Evolutionary conservation across 2,329 filamentous ascomycete genomes (phyloP).

Genomic region (Diplodia sapinea): DNA sequence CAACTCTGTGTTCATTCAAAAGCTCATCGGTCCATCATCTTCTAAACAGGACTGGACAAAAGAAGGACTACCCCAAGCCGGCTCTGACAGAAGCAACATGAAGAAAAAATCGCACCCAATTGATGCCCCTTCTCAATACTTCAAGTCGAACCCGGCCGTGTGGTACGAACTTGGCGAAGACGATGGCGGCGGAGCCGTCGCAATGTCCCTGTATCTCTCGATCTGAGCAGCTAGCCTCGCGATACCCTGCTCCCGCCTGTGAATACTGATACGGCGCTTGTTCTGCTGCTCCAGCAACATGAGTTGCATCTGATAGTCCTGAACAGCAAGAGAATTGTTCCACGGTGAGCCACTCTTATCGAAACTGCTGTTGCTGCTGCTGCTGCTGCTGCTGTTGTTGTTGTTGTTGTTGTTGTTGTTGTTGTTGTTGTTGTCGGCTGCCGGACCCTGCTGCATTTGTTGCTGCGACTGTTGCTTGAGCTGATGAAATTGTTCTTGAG

Average conservation of each 20-base stretch:
- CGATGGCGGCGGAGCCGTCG: neutral
- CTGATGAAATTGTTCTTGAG: too few relatives aligned
- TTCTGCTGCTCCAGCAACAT: conserved; percentile 88
- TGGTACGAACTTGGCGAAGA: conserved; percentile 3
- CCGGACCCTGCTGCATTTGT: neutral
- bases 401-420: neutral
- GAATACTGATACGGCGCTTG: conserved; percentile 84
- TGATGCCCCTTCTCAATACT: neutral
- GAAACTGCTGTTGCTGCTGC: neutral
- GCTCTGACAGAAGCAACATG: neutral
- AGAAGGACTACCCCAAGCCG: neutral
- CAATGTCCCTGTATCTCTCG: neutral
- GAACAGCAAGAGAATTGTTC: conserved; percentile 49
- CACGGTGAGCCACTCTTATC: conserved; percentile 56
- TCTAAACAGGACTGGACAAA: neutral
- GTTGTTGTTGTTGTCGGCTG: neutral
- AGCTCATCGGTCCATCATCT: neutral
- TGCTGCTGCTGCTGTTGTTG: neutral
- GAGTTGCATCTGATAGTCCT: conserved; percentile 88
- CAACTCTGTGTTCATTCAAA: neutral
- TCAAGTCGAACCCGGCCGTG: neutral
- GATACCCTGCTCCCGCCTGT: conserved; percentile 40
- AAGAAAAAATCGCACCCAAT: neutral
- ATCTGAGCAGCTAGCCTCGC: neutral
- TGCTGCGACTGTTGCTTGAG: neutral